Conservation (phyloP, 371 early-diverging fungal species). For the Gilbertella persicaria region DNA sequence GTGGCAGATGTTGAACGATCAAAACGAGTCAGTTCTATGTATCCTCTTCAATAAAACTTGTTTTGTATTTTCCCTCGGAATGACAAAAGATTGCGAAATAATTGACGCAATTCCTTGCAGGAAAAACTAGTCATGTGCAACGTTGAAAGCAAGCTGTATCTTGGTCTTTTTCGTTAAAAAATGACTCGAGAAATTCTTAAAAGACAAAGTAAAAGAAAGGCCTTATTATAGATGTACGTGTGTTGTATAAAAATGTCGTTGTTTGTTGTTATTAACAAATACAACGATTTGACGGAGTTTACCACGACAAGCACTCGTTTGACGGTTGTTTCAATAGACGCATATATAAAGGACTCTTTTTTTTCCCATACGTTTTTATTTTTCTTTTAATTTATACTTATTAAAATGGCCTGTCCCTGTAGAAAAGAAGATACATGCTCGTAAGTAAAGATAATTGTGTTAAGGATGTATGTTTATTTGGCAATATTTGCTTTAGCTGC, state of each 20-base stretch:
- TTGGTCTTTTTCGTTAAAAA: not conserved
- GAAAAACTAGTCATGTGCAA: not conserved
- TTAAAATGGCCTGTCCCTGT: constrained; percentile 30
- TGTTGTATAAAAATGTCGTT: not conserved
- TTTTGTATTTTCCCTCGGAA: too few species aligned
- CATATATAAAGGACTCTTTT: not conserved
- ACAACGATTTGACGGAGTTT: too few species aligned
- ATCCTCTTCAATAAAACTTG: not conserved
- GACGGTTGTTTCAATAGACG: not conserved
- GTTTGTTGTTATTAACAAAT: not conserved
- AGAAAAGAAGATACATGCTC: constrained; percentile 17
- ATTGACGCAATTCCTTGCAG: not conserved
- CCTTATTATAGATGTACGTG: too few species aligned
- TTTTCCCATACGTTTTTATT: constrained; percentile 6
- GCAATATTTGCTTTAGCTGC: constrained; percentile 1
- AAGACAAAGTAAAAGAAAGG: too few species aligned
- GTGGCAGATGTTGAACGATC: constrained; percentile 16
- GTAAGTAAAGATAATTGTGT: constrained; percentile 11
- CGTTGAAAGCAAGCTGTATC: not conserved
- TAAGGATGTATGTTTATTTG: not conserved
- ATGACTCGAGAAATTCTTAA: not conserved
- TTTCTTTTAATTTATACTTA: not conserved
- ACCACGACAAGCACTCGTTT: not conserved
- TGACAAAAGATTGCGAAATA: not conserved
- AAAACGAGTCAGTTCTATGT: constrained; percentile 35